Base-by-base conservation (phyloP, 1,284 basidiomycete genomes). In the Cryptococcus maquisensis region DNA sequence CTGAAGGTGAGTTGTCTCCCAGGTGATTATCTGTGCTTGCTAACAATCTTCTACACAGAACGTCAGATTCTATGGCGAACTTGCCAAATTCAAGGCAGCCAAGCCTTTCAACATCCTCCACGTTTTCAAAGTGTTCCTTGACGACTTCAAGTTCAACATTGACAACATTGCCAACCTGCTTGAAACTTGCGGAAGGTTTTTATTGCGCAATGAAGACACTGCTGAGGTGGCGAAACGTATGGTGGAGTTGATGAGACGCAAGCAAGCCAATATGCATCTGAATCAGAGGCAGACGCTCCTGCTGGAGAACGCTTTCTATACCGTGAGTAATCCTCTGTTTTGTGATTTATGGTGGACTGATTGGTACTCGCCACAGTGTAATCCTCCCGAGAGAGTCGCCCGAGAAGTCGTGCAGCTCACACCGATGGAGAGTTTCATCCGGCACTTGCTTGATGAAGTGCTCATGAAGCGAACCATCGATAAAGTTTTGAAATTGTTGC, bases 301-400 rank as follows among this genome's bases (percentile, higher is more conserved):
- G 63, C 83, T 99, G 32, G 96, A 98, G 75, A 98, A 98, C 71
- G 96, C 96, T 0, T 99, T 98, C 75, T 98, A 98, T 72, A 92
- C 92, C 81, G 90, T 90, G 57, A 54, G 77, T 67, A 26, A 6
- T 13, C 8, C 18, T 21, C 6, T 23, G 23, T 21, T 7, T 24
- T 38, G 18, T 13, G 23, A 20, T 37, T 23, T 47, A 21, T 15
- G 21, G 6, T 32, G 38, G 54, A n/a, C n/a, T n/a, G n/a, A n/a
- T 62, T 39, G 52, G 45, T 3, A 12, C 63, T 3, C 10, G n/a
- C n/a, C 39, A 6, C n/a, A 98, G 86, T 97, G 94, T 75, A 97
- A 98, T 68, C 96, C 96, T 3, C 96, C 96, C 0, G 93, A 98
- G 66, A 85, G 96, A 52, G 84, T 86, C 0, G 89, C 90, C 0